Percentiles rank a stretch among this genome's conserved stretches.
Conservation (phyloP, 179 eudicot genomes). For the Nepenthes alata region DNA sequence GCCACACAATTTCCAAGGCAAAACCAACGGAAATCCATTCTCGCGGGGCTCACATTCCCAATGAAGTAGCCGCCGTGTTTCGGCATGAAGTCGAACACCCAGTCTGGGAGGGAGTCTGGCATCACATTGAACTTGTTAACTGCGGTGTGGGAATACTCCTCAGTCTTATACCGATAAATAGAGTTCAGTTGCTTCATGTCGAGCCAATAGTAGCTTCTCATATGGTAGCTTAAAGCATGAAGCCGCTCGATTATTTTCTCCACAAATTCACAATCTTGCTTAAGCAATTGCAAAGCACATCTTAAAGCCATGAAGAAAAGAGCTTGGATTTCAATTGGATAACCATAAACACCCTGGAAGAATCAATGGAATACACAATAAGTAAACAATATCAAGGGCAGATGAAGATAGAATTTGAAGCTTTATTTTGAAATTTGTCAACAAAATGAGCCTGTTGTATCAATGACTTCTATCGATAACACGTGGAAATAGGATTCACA, state of each 20-base stretch:
- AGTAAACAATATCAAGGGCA: background rate
- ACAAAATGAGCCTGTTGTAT: too few species aligned
- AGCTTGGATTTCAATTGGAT: slow-evolving; percentile 92
- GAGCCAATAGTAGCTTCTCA: slow-evolving; percentile 83
- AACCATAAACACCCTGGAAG: slow-evolving; percentile 63
- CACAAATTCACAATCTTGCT: slow-evolving; percentile 50
- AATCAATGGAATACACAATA: background rate
- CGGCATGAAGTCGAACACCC: slow-evolving; percentile 94
- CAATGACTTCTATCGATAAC: too few species aligned
- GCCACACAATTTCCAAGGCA: slow-evolving; percentile 82
- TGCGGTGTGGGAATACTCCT: slow-evolving; percentile 89
- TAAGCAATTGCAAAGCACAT: slow-evolving; percentile 51
- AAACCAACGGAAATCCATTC: slow-evolving; percentile 89
- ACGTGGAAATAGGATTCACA: too few species aligned
- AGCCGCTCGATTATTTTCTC: slow-evolving; percentile 66
- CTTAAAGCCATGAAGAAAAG: slow-evolving; percentile 84
- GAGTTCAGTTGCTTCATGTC: slow-evolving; percentile 78
- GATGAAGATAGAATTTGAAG: background rate
- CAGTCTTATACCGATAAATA: slow-evolving; percentile 78
- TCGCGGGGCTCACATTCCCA: slow-evolving; percentile 87
- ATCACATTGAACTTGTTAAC: slow-evolving; percentile 85
- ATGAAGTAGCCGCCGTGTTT: slow-evolving; percentile 71
- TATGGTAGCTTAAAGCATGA: slow-evolving; percentile 77
- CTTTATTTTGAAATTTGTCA: too few species aligned
- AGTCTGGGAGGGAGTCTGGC: slow-evolving; percentile 86